phyloP scores from a whole-genome alignment of 2,329 filamentous ascomycete genomes.

The Colletotrichum somersetense region DNA sequence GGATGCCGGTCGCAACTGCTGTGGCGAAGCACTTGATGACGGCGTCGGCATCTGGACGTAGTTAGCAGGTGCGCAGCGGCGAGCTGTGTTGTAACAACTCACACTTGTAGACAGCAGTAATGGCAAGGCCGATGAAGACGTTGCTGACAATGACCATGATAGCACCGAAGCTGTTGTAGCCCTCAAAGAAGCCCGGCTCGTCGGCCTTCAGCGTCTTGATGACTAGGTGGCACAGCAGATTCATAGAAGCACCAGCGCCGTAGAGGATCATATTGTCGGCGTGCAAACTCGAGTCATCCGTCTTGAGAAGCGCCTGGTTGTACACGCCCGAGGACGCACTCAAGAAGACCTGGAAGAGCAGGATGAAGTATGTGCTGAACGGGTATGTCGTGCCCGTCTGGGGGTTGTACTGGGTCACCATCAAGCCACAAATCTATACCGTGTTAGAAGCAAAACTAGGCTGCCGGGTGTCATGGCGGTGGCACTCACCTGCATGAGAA shows the following conservation, averaged over 20 bases:
- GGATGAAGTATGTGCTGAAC: conserved; percentile 48
- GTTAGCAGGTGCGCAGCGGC: conserved; percentile 17
- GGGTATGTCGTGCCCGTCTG: conserved; percentile 48
- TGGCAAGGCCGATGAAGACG: conserved; percentile 52
- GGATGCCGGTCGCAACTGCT: conserved; percentile 49
- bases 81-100: conserved; percentile 14
- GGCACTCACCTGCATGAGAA: conserved; percentile 48
- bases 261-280: conserved; percentile 52
- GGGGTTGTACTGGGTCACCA: conserved; percentile 50
- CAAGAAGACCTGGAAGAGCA: conserved; percentile 50
- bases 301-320: conserved; percentile 52
- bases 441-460: neutral
- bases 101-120: conserved; percentile 53
- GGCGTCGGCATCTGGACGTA: conserved; percentile 49
- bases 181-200: conserved; percentile 47
- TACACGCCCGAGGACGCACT: conserved; percentile 51
- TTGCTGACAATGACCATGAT: conserved; percentile 51
- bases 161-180: conserved; percentile 46
- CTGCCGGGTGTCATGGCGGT: neutral
- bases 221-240: conserved; percentile 48
- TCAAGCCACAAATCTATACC: conserved; percentile 47
- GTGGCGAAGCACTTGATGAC: conserved; percentile 52
- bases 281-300: conserved; percentile 49
- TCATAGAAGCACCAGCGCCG: conserved; percentile 47
- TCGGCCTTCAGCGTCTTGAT: conserved; percentile 45